These are phyloP conservation scores for Keithomyces neogunnii DNA, from an alignment of 2,329 filamentous ascomycete genomes.

Conservation along the genomic window DNA sequence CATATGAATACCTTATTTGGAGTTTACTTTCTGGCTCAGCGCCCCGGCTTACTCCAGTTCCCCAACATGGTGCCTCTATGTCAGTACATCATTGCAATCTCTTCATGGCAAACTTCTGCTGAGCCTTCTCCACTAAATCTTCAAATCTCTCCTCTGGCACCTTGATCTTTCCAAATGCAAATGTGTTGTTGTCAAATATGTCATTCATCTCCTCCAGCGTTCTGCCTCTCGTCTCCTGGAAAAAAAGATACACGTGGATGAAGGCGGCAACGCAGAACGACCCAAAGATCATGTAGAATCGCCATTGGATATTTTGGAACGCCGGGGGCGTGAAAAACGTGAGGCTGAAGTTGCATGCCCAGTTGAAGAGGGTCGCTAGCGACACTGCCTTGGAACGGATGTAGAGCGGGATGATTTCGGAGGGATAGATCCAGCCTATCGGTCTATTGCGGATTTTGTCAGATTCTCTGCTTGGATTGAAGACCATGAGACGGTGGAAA, in stretches of 20 bases:
- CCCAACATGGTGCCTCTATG: no score
- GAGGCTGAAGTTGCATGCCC: conserved; percentile 17
- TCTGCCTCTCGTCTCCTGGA: conserved; percentile 9
- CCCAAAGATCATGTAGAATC: conserved; percentile 14
- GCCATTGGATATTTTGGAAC: conserved; percentile 17
- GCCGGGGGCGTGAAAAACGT: conserved; percentile 17
- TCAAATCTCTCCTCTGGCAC: neutral
- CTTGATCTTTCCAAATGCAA: conserved; percentile 11
- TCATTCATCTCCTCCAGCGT: conserved; percentile 10
- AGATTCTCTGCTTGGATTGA: neutral
- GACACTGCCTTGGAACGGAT: conserved; percentile 33
- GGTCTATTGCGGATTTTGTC: conserved; percentile 13
- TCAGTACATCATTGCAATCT: no score
- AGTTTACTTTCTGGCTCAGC: no score
- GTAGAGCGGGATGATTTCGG: conserved; percentile 32
- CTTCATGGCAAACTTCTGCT: neutral
- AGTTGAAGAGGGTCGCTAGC: conserved; percentile 24
- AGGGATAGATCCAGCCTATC: conserved; percentile 34
- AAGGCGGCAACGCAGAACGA: conserved; percentile 4
- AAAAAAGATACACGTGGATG: conserved; percentile 10
- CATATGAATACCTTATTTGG: no score
- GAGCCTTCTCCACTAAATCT: neutral
- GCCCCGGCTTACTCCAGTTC: no score
- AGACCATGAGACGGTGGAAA: neutral
- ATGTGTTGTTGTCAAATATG: conserved; percentile 2